These are phyloP conservation scores for Haplographium delicatum DNA, from an alignment of 495 filamentous ascomycete genomes.

Conservation along the genomic window DNA sequence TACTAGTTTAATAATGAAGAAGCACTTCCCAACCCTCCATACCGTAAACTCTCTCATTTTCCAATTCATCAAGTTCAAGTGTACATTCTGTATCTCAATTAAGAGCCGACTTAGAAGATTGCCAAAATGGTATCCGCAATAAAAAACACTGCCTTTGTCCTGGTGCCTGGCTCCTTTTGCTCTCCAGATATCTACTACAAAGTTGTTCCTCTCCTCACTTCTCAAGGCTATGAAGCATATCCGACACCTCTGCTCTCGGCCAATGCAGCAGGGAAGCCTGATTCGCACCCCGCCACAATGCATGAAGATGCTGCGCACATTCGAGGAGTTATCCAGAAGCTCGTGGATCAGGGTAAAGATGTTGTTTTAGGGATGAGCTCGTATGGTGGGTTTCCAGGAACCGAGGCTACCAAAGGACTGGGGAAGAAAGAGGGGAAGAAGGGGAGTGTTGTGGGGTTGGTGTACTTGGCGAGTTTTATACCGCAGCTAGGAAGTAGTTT, in stretches of 20 bases:
- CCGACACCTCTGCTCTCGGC: background rate
- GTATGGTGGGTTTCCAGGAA: conserved; percentile 17
- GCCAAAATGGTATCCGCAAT: no score
- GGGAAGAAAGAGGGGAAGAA: background rate
- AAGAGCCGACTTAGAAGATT: no score
- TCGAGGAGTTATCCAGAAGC: background rate
- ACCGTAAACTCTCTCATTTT: no score
- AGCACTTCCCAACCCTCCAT: no score
- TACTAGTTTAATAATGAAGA: no score
- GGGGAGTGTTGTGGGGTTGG: background rate
- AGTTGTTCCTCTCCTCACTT: background rate
- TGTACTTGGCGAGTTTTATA: conserved; percentile 11
- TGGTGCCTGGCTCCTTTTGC: background rate
- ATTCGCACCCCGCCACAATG: background rate
- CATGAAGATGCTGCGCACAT: conserved; percentile 1
- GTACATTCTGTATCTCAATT: no score
- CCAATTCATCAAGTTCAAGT: no score
- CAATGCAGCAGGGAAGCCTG: background rate
- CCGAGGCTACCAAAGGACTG: background rate
- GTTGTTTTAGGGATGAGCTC: conserved; percentile 33
- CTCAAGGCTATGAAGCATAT: background rate
- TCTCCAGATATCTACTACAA: background rate
- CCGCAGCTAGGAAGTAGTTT: conserved; percentile 9
- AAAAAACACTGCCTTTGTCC: background rate
- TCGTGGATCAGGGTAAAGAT: conserved; percentile 3